Evolutionary conservation across 1,139 yeast species (phyloP).

Genomic region (Candida neerlandica): DNA sequence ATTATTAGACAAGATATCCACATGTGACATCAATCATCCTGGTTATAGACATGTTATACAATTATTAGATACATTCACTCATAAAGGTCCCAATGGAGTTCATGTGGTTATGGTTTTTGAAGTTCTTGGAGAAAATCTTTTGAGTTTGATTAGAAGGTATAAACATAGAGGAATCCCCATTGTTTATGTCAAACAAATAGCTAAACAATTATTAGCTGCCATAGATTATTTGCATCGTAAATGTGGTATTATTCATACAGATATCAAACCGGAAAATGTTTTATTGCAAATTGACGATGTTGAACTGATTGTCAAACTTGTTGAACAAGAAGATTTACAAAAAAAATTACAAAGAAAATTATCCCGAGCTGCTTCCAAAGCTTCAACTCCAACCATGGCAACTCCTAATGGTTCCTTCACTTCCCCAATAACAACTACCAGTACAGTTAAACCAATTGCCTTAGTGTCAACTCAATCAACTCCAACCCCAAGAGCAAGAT

Average conservation of each 20-base stretch:
- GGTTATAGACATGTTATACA: constrained; percentile 69
- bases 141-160: constrained; percentile 69
- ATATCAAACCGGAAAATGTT: constrained; percentile 89
- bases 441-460: constrained; percentile 4
- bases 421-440: constrained; percentile 7
- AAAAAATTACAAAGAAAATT: constrained; percentile 42
- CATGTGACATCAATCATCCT: constrained; percentile 56
- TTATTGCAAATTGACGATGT: constrained; percentile 78
- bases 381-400: constrained; percentile 27
- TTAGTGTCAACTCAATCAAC: background rate
- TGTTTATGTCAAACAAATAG: constrained; percentile 74
- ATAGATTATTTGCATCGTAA: constrained; percentile 79
- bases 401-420: constrained; percentile 20
- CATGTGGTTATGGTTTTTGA: constrained; percentile 90
- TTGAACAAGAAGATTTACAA: constrained; percentile 56
- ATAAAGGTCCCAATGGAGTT: constrained; percentile 72
- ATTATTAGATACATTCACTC: constrained; percentile 66
- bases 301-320: constrained; percentile 61
- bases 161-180: constrained; percentile 76
- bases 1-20: constrained; percentile 52
- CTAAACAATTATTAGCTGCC: constrained; percentile 75
- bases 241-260: constrained; percentile 92
- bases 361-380: constrained; percentile 35
- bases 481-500: constrained; percentile 43
- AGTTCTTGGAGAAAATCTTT: constrained; percentile 78